These are phyloP conservation scores for Trichoderma asperellum DNA, from an alignment of 2,329 filamentous ascomycete species.

Conservation along the genomic window DNA sequence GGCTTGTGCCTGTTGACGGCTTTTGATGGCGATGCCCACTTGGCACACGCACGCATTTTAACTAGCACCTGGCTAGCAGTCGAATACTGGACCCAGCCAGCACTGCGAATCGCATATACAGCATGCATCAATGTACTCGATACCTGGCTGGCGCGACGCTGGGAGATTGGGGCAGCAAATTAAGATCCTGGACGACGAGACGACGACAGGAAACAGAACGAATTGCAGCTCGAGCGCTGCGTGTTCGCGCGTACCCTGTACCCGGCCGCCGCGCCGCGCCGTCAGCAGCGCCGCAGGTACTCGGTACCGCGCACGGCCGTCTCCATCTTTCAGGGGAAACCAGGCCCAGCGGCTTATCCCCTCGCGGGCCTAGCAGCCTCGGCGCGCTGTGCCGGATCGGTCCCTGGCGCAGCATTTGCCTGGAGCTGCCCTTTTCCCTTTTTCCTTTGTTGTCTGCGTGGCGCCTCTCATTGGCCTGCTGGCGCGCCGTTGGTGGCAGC, in stretches of 20 bases:
- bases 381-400: constrained; percentile 26
- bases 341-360: background rate
- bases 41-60: background rate
- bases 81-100: too few relatives aligned
- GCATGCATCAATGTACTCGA: background rate
- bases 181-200: constrained; percentile 1
- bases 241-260: constrained; percentile 5
- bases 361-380: constrained; percentile 7
- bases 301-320: background rate
- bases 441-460: background rate
- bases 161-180: constrained; percentile 1
- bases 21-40: background rate
- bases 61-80: background rate
- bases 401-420: constrained; percentile 17
- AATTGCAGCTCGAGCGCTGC: background rate
- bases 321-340: constrained; percentile 28
- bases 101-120: background rate
- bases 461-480: background rate
- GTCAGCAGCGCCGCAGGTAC: background rate
- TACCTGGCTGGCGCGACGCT: background rate
- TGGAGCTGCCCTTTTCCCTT: background rate
- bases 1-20: background rate
- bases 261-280: background rate
- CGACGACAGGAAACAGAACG: background rate
- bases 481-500: background rate